Conservation (phyloP, 345 rosid species). For the Citrus glauca region DNA sequence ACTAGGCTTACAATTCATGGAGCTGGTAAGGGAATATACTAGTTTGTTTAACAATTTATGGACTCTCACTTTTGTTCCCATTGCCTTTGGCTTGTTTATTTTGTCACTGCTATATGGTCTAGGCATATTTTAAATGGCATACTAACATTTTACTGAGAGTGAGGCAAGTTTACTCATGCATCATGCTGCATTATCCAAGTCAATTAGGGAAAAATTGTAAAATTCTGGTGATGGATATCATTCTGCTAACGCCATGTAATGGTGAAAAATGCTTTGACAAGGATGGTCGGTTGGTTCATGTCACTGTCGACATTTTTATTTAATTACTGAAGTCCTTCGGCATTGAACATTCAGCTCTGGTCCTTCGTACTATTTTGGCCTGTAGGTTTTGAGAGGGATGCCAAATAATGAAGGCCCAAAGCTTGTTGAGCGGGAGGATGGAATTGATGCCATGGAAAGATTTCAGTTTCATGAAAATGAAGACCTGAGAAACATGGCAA, state of each 20-base stretch:
- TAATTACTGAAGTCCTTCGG: neutral
- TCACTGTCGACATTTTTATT: neutral
- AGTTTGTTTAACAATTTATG: neutral
- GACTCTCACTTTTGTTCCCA: neutral
- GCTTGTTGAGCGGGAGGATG: constrained; percentile 87
- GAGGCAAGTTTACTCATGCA: neutral
- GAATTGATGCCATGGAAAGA: constrained; percentile 97
- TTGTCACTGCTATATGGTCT: neutral
- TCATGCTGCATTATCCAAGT: neutral
- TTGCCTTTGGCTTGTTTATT: neutral
- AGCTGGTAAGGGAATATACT: constrained; percentile 63
- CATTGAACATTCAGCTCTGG: neutral
- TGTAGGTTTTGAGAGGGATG: constrained; percentile 89
- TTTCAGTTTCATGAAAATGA: constrained; percentile 95
- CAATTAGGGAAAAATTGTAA: neutral
- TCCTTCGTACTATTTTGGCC: neutral
- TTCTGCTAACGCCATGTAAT: neutral
- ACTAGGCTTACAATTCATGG: constrained; percentile 93
- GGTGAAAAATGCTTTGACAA: neutral
- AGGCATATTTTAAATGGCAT: neutral
- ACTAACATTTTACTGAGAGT: neutral
- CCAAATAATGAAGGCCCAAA: constrained; percentile 83
- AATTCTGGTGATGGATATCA: no score
- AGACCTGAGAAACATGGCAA: constrained; percentile 91
- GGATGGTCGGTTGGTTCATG: neutral